Evolutionary conservation across 2,329 filamentous ascomycete genomes (phyloP), one percentile per base, ranked within the genome.

Genomic region (Colletotrichum sp.): DNA sequence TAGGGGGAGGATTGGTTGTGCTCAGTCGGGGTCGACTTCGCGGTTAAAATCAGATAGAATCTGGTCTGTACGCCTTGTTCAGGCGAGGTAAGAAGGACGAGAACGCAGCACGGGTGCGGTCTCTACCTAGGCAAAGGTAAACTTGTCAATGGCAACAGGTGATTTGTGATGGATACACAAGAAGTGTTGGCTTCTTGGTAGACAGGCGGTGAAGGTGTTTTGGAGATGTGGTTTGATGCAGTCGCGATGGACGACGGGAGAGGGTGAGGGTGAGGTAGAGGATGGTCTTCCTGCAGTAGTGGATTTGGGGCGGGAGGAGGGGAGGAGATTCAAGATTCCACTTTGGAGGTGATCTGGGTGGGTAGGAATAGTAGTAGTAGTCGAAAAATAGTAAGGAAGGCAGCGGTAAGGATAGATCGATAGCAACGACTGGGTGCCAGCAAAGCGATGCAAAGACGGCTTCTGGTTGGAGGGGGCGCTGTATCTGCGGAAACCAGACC

Each of bases 11-110:
- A 81, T 81, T 57, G 78, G 83, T 88, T 82, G 86, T 87, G 82
- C 86, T 89, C 89, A 90, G 88, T 87, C 86, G 85, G 82, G 78
- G 82, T 81, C 81, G 87, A 87, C 85, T 85, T 85, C 81, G 79
- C 80, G 79, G 77, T 74, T 77, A 72, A 72, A 72, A 55, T 63
- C 67, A 76, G 66, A 75, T 71, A 68, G n/a, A 57, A 65, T 76
- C 67, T 76, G 67, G 66, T 75, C 34, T 60, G 30, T 76, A 80
- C 79, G 83, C 83, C 83, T 82, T 79, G 71, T 81, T 83, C 81
- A 84, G 84, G 83, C 83, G 78, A 77, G 55, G 67, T 76, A 64
- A 71, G 76, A 76, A 64, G 69, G 70, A 71, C 28, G 55, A 24
- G 72, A 71, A 67, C 68, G 72, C 63, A 8, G 30, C 36, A 34